These are phyloP conservation scores for Penicillium ochrochloron DNA, from an alignment of 495 filamentous ascomycete genomes.

Conservation along the genomic window DNA sequence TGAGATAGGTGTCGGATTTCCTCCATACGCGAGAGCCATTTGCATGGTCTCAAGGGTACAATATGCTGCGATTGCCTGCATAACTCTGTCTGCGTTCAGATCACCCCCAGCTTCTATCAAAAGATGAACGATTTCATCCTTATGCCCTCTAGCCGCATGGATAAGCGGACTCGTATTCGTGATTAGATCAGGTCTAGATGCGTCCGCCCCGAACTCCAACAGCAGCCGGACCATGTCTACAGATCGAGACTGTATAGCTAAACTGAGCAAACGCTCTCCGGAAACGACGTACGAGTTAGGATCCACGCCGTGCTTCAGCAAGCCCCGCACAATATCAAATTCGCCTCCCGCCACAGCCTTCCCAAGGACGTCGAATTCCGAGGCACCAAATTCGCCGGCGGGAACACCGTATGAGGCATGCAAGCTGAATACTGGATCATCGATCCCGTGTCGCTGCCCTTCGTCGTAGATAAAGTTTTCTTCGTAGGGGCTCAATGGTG, in stretches of 20 bases:
- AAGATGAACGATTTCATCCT: not conserved
- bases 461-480: not conserved
- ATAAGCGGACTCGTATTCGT: constrained; percentile 1
- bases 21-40: not conserved
- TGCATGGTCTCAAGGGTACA: not conserved
- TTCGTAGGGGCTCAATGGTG: constrained; percentile 3
- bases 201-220: constrained; percentile 3
- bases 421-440: not conserved
- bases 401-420: not conserved
- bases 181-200: not conserved
- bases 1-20: not conserved
- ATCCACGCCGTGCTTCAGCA: not conserved
- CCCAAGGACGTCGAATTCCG: not conserved
- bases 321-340: not conserved
- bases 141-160: not conserved
- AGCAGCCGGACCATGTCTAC: constrained; percentile 6
- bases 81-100: not conserved
- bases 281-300: constrained; percentile 9
- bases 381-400: not conserved
- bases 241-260: constrained; percentile 5
- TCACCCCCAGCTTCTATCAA: constrained; percentile 8
- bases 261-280: constrained; percentile 8
- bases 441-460: not conserved
- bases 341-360: not conserved
- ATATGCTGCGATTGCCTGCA: constrained; percentile 1